Base-by-base conservation (phyloP, 805 yeast species). In the Candida incommunis region DNA sequence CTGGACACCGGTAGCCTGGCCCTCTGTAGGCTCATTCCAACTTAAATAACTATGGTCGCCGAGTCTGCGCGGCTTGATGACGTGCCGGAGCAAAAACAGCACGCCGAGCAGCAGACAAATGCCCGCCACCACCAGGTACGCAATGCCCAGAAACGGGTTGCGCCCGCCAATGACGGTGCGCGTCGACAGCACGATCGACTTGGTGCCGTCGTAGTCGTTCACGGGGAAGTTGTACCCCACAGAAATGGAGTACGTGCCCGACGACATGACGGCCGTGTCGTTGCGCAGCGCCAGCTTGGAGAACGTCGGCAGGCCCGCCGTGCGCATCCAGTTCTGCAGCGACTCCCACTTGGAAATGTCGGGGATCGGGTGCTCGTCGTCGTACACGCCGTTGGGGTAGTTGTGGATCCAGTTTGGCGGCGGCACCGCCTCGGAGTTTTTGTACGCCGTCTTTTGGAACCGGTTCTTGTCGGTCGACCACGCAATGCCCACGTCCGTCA, bases 261-360 rank as follows among this genome's bases (percentile, higher is more conserved):
- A 65, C 1, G 59, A 50, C 48, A 90, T 62, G 1, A 72, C 56
- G 1, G 66, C 66, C 2, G 75, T 67, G 48, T 76, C 80, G 63
- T 85, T 88, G 53, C 82, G 76, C 41, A 81, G 72, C 37, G 87
- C 88, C 29, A 87, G 64, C 59, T 92, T 90, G 69, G 82, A 78
- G 58, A 92, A 90, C 11, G 81, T 76, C 23, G 97, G 94, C 50
- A 90, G 68, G 0, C 94, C 96, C 0, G 97, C 95, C 1, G 96
- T 87, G 56, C 94, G 76, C 96, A 90, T 90, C 98, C 98, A 90
- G 62, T 87, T 90, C 67, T 87, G 95, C 54, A 90, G 74, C 51
- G 79, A 79, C 58, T 85, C 90, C 86, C 92, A 79, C 29, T 65
- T 59, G 2, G 83, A 71, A 42, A 90, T 59, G 57, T 83, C 80